Conservation (phyloP, 2,329 filamentous ascomycete genomes). For the Xylariales sp. region DNA sequence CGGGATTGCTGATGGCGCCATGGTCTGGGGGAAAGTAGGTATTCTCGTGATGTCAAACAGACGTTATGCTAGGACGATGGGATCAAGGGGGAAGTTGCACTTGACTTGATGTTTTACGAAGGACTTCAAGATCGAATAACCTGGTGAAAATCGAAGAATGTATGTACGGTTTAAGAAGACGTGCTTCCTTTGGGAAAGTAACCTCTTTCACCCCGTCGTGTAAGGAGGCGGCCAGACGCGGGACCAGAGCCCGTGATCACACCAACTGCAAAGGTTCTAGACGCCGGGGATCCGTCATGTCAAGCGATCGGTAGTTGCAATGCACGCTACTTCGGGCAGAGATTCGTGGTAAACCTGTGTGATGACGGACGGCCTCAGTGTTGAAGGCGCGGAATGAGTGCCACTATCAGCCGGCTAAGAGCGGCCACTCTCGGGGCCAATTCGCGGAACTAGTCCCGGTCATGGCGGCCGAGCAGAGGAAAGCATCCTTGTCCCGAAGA, state of each 20-base stretch:
- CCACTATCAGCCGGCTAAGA: slow-evolving; percentile 7
- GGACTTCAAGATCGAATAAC: too few relatives aligned
- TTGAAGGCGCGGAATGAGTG: slow-evolving; percentile 4
- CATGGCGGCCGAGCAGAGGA: too few relatives aligned
- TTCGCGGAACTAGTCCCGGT: slow-evolving; percentile 2
- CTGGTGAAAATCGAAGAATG: too few relatives aligned
- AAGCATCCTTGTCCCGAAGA: not conserved
- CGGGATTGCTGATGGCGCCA: slow-evolving; percentile 57
- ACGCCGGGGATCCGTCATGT: not conserved
- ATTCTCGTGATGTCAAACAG: too few relatives aligned
- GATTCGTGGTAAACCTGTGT: too few relatives aligned
- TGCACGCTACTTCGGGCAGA: too few relatives aligned
- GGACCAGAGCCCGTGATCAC: not conserved
- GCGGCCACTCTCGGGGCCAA: slow-evolving; percentile 7
- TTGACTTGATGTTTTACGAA: too few relatives aligned
- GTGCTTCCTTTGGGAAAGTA: not conserved
- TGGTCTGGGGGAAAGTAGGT: too few relatives aligned
- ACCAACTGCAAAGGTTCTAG: too few relatives aligned
- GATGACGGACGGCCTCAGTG: slow-evolving; percentile 6
- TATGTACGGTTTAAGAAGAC: not conserved
- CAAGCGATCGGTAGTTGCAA: too few relatives aligned
- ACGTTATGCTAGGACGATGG: too few relatives aligned
- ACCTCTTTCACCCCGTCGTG: not conserved
- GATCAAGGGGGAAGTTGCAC: too few relatives aligned
- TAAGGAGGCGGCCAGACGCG: slow-evolving; percentile 7